Percentiles rank a stretch among this genome's conserved stretches.
Evolutionary conservation across 192 early-diverging fungal genomes (phyloP).

Genomic region (Podila clonocystis): DNA sequence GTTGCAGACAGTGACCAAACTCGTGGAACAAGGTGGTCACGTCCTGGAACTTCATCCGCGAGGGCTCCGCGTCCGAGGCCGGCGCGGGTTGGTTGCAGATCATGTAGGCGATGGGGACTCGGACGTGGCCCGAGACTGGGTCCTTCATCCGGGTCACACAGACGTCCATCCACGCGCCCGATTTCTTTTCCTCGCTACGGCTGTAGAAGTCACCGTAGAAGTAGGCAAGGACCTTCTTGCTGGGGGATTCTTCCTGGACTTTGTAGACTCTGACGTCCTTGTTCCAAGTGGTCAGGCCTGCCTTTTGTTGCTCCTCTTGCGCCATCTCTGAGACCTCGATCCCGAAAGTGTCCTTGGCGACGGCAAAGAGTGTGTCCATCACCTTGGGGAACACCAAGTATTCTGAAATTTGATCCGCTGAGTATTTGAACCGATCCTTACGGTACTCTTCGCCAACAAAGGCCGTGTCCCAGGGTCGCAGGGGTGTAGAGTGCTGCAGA

Average conservation of each 20-base stretch:
- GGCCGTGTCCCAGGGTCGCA: constrained; percentile 61
- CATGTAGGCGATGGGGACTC: constrained; percentile 66
- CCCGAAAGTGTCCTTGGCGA: constrained; percentile 59
- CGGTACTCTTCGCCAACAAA: constrained; percentile 64
- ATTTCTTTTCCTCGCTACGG: constrained; percentile 63
- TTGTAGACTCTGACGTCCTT: constrained; percentile 67
- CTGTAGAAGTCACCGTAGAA: constrained; percentile 71
- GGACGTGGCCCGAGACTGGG: constrained; percentile 34
- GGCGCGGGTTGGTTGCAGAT: constrained; percentile 68
- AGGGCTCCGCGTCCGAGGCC: constrained; percentile 44
- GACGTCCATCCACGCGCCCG: constrained; percentile 70
- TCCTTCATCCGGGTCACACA: constrained; percentile 59
- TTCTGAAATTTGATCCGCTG: constrained; percentile 63
- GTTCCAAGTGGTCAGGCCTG: constrained; percentile 60
- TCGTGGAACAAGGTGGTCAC: constrained; percentile 72
- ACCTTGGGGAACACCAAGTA: constrained; percentile 66
- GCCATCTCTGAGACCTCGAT: constrained; percentile 58
- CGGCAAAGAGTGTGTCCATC: constrained; percentile 62
- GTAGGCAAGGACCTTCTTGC: constrained; percentile 56
- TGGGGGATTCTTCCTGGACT: constrained; percentile 54
- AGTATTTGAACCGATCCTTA: constrained; percentile 60
- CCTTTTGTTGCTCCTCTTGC: constrained; percentile 31
- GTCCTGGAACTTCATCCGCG: constrained; percentile 68
- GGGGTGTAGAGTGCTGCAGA: constrained; percentile 42
- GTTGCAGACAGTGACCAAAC: constrained; percentile 71